Evolutionary conservation across 164 flowering plant genomes (phyloP).

Genomic region (Pachysandra terminalis): DNA sequence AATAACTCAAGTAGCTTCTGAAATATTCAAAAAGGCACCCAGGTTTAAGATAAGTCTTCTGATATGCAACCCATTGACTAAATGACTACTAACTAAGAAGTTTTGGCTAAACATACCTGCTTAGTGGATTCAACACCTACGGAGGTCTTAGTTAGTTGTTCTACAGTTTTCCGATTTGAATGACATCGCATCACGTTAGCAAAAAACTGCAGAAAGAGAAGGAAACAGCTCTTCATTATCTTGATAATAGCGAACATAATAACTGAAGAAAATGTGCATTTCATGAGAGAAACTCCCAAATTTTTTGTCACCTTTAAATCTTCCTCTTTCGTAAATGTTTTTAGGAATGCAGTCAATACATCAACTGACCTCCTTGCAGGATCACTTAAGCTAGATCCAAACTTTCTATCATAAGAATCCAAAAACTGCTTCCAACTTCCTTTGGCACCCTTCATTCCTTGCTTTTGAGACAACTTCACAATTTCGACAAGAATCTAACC

Average conservation of each 20-base stretch:
- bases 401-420: constrained; percentile 38
- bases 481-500: constrained; percentile 61
- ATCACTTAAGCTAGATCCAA: constrained; percentile 65
- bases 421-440: constrained; percentile 88
- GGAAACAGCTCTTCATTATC: neutral
- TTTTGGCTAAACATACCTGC: constrained; percentile 40
- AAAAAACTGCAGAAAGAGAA: constrained; percentile 40
- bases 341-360: constrained; percentile 56
- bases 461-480: constrained; percentile 67
- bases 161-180: constrained; percentile 35
- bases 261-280: neutral
- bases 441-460: constrained; percentile 51
- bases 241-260: neutral
- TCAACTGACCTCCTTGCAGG: constrained; percentile 62
- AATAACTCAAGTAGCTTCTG: too few relatives aligned
- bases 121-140: constrained; percentile 51
- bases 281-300: neutral
- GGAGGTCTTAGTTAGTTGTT: constrained; percentile 25
- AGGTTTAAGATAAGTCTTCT: neutral
- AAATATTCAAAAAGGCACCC: too few relatives aligned
- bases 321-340: constrained; percentile 49
- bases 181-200: constrained; percentile 33
- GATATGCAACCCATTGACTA: neutral
- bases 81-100: neutral
- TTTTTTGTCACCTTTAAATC: constrained; percentile 46